Conservation (phyloP, 768 basidiomycete genomes). For the Tricholoma sp. region DNA sequence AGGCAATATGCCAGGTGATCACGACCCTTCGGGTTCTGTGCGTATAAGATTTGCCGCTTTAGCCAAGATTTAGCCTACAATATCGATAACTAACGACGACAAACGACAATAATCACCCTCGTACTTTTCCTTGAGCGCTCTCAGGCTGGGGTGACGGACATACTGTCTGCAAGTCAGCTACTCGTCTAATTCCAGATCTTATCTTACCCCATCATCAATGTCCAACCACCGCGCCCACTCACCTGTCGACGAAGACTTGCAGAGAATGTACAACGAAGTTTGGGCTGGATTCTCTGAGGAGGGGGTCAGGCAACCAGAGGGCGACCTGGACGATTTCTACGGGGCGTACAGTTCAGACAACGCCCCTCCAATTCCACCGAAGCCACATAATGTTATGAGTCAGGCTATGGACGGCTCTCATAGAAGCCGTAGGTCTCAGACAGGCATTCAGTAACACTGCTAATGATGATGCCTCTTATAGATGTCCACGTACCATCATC, state of each 20-base stretch:
- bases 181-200: conserved; percentile 3
- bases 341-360: conserved; percentile 26
- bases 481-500: conserved; percentile 11
- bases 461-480: conserved; percentile 2
- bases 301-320: conserved; percentile 21
- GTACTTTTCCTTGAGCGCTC: not conserved
- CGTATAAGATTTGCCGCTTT: not conserved
- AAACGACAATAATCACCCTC: not conserved
- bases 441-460: not conserved
- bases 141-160: not conserved
- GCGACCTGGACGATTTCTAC: conserved; percentile 34
- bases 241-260: conserved; percentile 67
- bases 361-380: conserved; percentile 13
- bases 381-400: conserved; percentile 5
- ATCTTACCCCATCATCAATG: conserved; percentile 45
- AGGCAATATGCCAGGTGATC: too few relatives aligned
- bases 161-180: not conserved
- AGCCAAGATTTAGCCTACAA: too few relatives aligned
- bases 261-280: conserved; percentile 71
- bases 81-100: not conserved
- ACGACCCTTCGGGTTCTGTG: not conserved
- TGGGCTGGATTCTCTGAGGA: conserved; percentile 62
- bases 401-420: conserved; percentile 13
- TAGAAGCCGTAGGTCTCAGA: conserved; percentile 13
- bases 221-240: conserved; percentile 32